These are phyloP conservation scores for Microdochium nivale DNA, from an alignment of 2,329 filamentous ascomycete genomes.

Conservation along the genomic window DNA sequence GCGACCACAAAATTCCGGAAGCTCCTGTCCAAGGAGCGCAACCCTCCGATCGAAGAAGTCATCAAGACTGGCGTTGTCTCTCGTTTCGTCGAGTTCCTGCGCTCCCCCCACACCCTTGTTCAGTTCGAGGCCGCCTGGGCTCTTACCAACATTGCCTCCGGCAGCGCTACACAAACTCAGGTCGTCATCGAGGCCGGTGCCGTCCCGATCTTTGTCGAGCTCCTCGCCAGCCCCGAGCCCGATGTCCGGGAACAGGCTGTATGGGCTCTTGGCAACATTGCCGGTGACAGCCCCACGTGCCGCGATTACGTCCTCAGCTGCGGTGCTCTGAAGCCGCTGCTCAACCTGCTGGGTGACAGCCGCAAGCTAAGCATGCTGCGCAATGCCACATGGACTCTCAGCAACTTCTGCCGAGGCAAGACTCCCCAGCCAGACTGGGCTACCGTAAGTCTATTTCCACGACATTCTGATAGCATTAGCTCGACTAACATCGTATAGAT, in stretches of 20 bases:
- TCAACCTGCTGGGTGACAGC: slow-evolving; percentile 87
- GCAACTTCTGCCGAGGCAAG: slow-evolving; percentile 99
- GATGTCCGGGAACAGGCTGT: slow-evolving; percentile 98
- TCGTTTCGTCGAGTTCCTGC: slow-evolving; percentile 96
- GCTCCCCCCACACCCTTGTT: slow-evolving; percentile 93
- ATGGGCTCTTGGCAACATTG: slow-evolving; percentile 98
- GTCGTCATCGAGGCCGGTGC: slow-evolving; percentile 98
- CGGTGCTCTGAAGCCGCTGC: slow-evolving; percentile 82
- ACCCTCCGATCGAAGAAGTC: slow-evolving; percentile 97
- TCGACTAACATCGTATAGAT: slow-evolving; percentile 50
- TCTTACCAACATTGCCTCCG: slow-evolving; percentile 97
- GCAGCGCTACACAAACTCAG: slow-evolving; percentile 93
- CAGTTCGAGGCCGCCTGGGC: slow-evolving; percentile 99
- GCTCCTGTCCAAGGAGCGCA: slow-evolving; percentile 95
- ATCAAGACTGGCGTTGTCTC: slow-evolving; percentile 98
- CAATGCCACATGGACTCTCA: slow-evolving; percentile 97
- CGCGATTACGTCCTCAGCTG: slow-evolving; percentile 91
- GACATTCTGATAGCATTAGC: background rate
- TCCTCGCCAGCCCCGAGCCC: slow-evolving; percentile 89
- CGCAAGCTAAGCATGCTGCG: slow-evolving; percentile 98
- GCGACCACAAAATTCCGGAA: slow-evolving; percentile 98
- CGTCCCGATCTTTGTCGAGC: slow-evolving; percentile 96
- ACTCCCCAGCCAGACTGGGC: slow-evolving; percentile 97
- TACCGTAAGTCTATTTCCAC: slow-evolving; percentile 55
- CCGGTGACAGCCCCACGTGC: slow-evolving; percentile 94